Percentiles rank a stretch among this genome's conserved stretches.
phyloP scores from a whole-genome alignment of 345 rosid species.

The Arabidopsis suecica region DNA sequence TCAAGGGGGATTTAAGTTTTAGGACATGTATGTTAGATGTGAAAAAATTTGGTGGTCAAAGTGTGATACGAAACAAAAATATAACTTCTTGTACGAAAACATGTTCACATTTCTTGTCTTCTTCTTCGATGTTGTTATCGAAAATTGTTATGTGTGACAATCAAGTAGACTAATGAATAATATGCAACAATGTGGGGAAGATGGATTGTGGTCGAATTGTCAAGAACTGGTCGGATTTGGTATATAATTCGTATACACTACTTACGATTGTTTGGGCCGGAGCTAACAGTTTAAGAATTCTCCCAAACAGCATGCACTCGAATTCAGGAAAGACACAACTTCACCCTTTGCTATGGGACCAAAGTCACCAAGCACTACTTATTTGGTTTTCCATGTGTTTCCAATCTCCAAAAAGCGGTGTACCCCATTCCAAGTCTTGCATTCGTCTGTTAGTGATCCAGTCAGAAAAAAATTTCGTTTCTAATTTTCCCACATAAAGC shows the following conservation, averaged over 20 bases:
- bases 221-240: not conserved
- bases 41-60: constrained; percentile 39
- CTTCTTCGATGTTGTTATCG: not conserved
- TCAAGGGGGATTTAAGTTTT: constrained; percentile 18
- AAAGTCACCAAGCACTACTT: too few relatives aligned
- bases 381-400: too few relatives aligned
- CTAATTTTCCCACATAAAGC: too few relatives aligned
- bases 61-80: constrained; percentile 28
- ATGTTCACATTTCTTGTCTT: constrained; percentile 23
- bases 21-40: constrained; percentile 34
- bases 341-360: too few relatives aligned
- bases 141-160: constrained; percentile 11
- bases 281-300: too few relatives aligned
- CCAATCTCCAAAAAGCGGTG: too few relatives aligned
- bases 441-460: too few relatives aligned
- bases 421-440: too few relatives aligned
- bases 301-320: too few relatives aligned
- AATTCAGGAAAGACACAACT: too few relatives aligned
- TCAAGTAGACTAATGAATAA: constrained; percentile 24
- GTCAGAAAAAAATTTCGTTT: too few relatives aligned
- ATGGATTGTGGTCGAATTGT: constrained; percentile 1
- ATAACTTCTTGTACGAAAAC: constrained; percentile 19
- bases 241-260: not conserved
- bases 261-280: too few relatives aligned
- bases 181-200: constrained; percentile 1